These are phyloP conservation scores for Lecanicillium sp. DNA, from an alignment of 2,329 filamentous ascomycete genomes.

Conservation along the genomic window DNA sequence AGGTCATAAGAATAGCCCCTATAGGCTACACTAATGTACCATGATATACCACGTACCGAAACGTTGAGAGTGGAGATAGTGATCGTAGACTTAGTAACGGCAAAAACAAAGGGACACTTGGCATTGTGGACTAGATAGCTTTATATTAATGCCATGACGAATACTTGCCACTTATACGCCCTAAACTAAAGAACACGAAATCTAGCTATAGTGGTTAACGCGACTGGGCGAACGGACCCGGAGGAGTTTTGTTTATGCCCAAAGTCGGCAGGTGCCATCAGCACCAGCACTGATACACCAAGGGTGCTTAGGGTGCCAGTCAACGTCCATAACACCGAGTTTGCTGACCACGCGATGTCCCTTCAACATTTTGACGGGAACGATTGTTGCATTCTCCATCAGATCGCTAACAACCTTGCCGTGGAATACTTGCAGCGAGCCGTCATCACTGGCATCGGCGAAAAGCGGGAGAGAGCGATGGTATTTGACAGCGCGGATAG, in stretches of 20 bases:
- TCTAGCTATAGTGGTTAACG: neutral
- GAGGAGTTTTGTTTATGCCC: slow-evolving; percentile 60
- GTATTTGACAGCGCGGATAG: slow-evolving; percentile 81
- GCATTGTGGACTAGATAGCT: too few relatives aligned
- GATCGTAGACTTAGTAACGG: too few relatives aligned
- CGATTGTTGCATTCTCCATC: slow-evolving; percentile 94
- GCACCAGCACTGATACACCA: slow-evolving; percentile 94
- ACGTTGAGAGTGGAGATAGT: too few relatives aligned
- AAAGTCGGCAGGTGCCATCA: slow-evolving; percentile 85
- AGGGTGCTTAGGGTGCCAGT: slow-evolving; percentile 91
- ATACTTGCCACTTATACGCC: neutral
- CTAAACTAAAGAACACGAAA: too few relatives aligned
- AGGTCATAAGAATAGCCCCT: too few relatives aligned
- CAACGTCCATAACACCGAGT: slow-evolving; percentile 84
- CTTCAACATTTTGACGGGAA: slow-evolving; percentile 86
- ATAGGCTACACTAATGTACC: too few relatives aligned
- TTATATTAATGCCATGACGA: neutral
- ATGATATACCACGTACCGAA: too few relatives aligned
- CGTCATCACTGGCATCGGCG: slow-evolving; percentile 91
- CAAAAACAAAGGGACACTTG: too few relatives aligned
- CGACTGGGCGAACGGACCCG: too few relatives aligned
- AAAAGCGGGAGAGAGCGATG: slow-evolving; percentile 81
- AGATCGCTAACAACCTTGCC: slow-evolving; percentile 90
- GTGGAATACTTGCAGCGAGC: slow-evolving; percentile 91
- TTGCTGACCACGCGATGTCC: slow-evolving; percentile 83